These are phyloP conservation scores for Rosa lucieae DNA, from an alignment of 306 rosid genomes.

Conservation along the genomic window DNA sequence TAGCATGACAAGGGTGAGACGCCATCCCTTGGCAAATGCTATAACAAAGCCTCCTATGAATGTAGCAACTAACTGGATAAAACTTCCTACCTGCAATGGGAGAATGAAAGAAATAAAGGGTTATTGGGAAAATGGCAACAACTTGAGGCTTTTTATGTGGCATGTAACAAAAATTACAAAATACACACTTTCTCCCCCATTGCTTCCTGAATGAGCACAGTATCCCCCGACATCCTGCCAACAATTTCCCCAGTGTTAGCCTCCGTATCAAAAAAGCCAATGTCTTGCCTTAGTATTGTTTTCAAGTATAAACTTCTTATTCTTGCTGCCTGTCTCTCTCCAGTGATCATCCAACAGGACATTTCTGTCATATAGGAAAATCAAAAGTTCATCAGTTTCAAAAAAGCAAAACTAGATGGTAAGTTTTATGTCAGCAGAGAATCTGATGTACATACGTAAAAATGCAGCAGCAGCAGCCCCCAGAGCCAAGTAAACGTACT, in stretches of 20 bases:
- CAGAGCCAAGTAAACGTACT: background rate
- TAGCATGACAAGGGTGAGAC: background rate
- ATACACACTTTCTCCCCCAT: background rate
- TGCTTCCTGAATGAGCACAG: slow-evolving; percentile 28
- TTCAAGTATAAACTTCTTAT: background rate
- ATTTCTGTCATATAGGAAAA: background rate
- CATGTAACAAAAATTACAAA: background rate
- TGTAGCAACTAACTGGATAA: background rate
- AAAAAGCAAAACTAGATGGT: too few species aligned
- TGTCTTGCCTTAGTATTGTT: background rate
- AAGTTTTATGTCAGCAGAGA: too few species aligned
- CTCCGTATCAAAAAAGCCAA: slow-evolving; percentile 20
- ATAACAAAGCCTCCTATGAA: background rate
- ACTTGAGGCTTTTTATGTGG: slow-evolving; percentile 4
- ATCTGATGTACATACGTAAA: background rate
- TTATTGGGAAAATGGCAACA: background rate
- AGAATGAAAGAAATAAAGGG: background rate
- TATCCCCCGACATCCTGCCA: slow-evolving; percentile 32
- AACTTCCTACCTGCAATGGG: background rate
- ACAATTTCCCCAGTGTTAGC: slow-evolving; percentile 29
- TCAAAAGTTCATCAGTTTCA: background rate
- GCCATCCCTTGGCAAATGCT: background rate
- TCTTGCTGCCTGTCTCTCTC: background rate
- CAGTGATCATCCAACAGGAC: slow-evolving; percentile 5
- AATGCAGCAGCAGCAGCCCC: background rate